Evolutionary conservation across 2,329 filamentous ascomycete genomes (phyloP).

Genomic region (Monilinia polystroma): DNA sequence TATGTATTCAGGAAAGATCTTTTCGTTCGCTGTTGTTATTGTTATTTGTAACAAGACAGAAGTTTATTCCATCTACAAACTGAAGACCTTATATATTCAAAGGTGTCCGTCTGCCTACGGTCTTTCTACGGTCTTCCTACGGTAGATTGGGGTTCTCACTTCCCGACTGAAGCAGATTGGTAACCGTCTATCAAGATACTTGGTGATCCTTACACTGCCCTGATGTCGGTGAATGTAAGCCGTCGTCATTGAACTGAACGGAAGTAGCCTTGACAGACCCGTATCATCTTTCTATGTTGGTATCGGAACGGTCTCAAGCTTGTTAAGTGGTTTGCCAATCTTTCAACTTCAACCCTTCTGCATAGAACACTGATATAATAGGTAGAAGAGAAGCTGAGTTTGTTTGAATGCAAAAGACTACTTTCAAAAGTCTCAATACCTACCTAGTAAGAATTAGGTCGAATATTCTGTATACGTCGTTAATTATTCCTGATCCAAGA

Average conservation of each 20-base stretch:
- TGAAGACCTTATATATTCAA: not conserved
- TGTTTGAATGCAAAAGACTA: too few species aligned
- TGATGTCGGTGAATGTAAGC: not conserved
- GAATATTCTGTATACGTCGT: too few species aligned
- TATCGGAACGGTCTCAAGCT: not conserved
- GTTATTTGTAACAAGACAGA: not conserved
- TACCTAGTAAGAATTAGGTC: too few species aligned
- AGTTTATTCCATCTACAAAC: not conserved
- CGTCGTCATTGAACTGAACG: too few species aligned
- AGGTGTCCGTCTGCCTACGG: not conserved
- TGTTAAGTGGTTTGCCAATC: not conserved
- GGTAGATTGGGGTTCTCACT: not conserved
- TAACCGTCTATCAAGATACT: not conserved
- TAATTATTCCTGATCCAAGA: too few species aligned
- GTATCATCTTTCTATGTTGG: too few species aligned
- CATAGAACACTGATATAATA: not conserved
- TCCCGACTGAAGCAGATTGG: too few species aligned
- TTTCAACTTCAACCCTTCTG: fast-evolving
- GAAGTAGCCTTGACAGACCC: too few species aligned
- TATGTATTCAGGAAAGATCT: not conserved
- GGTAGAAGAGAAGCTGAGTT: not conserved
- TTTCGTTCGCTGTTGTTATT: not conserved
- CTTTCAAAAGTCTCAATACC: too few species aligned
- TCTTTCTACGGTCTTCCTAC: not conserved
- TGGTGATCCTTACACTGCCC: fast-evolving